Percentiles rank a stretch among this genome's conserved stretches.
These are phyloP conservation scores for Aspergillus sp. DNA, from an alignment of 2,329 filamentous ascomycete genomes.

Conservation along the genomic window DNA sequence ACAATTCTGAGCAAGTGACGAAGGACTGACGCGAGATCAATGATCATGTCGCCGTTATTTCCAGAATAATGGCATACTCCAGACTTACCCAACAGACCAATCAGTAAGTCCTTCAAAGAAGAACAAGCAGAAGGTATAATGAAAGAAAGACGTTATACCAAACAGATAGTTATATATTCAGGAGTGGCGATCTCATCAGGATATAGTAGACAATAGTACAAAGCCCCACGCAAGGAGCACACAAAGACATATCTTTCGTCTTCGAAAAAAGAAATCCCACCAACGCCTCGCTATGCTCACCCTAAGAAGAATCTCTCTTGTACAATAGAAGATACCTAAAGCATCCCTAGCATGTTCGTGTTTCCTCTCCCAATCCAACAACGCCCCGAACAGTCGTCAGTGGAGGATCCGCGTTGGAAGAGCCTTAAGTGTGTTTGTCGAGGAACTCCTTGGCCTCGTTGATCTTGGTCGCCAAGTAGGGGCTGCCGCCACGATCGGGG, in stretches of 20 bases:
- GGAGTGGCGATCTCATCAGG: conserved; percentile 68
- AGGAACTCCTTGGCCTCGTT: conserved; percentile 98
- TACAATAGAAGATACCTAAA: conserved; percentile 18
- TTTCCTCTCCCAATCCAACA: conserved; percentile 7
- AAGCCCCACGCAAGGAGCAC: conserved; percentile 56
- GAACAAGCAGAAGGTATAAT: too few relatives aligned
- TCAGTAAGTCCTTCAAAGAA: too few relatives aligned
- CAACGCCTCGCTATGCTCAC: conserved; percentile 46
- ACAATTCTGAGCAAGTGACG: too few relatives aligned
- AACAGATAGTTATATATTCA: conserved; percentile 21
- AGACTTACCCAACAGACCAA: too few relatives aligned
- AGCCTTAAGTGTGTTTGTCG: conserved; percentile 64
- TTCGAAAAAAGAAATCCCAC: conserved; percentile 28
- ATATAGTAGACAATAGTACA: conserved; percentile 42
- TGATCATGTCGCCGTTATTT: too few relatives aligned
- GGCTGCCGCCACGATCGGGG: conserved; percentile 93
- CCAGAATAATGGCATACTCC: too few relatives aligned
- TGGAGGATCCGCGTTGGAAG: background rate
- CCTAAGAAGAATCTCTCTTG: conserved; percentile 31
- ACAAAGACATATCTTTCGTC: conserved; percentile 21
- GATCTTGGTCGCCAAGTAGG: conserved; percentile 94
- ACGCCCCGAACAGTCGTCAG: background rate
- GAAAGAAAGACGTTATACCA: background rate
- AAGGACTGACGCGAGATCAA: too few relatives aligned
- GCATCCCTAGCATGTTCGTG: conserved; percentile 4